Percentiles rank a stretch among this genome's conserved stretches.
phyloP scores from a whole-genome alignment of 805 yeast species.

The Debaryomyces hansenii region DNA sequence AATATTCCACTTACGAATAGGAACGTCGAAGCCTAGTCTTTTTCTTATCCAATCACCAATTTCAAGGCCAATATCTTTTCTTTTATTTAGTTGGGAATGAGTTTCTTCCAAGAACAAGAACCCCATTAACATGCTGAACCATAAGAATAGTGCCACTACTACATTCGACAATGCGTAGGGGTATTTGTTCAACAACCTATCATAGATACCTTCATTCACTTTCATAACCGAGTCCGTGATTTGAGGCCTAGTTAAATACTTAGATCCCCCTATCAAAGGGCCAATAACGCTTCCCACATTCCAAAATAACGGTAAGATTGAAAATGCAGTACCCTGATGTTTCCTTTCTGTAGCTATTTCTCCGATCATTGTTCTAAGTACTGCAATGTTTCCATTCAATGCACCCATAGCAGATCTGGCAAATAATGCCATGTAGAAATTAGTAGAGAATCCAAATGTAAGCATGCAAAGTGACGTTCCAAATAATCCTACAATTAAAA shows the following conservation, averaged over 20 bases:
- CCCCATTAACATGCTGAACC: slow-evolving; percentile 26
- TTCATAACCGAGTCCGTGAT: neutral
- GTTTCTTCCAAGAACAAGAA: slow-evolving; percentile 41
- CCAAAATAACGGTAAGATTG: slow-evolving; percentile 61
- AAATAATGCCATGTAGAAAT: slow-evolving; percentile 50
- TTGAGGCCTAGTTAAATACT: slow-evolving; percentile 48
- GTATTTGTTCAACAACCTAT: slow-evolving; percentile 24
- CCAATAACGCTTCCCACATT: slow-evolving; percentile 63
- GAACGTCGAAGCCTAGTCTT: slow-evolving; percentile 24
- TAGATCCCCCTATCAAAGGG: slow-evolving; percentile 55
- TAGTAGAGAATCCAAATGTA: slow-evolving; percentile 53
- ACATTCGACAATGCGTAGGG: slow-evolving; percentile 43
- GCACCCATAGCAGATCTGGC: slow-evolving; percentile 58
- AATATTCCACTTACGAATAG: slow-evolving; percentile 29
- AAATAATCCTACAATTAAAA: slow-evolving; percentile 49
- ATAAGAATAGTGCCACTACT: slow-evolving; percentile 28
- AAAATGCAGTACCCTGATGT: slow-evolving; percentile 64
- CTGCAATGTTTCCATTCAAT: slow-evolving; percentile 65
- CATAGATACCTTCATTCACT: slow-evolving; percentile 15
- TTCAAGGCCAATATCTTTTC: slow-evolving; percentile 32
- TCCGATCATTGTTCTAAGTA: slow-evolving; percentile 61
- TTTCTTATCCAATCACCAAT: slow-evolving; percentile 34
- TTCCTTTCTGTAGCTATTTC: slow-evolving; percentile 55
- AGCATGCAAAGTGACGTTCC: slow-evolving; percentile 53
- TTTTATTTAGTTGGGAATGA: slow-evolving; percentile 20